Base-by-base conservation (phyloP, 352 stramenopile genomes). In the Globisporangium irregulare region DNA sequence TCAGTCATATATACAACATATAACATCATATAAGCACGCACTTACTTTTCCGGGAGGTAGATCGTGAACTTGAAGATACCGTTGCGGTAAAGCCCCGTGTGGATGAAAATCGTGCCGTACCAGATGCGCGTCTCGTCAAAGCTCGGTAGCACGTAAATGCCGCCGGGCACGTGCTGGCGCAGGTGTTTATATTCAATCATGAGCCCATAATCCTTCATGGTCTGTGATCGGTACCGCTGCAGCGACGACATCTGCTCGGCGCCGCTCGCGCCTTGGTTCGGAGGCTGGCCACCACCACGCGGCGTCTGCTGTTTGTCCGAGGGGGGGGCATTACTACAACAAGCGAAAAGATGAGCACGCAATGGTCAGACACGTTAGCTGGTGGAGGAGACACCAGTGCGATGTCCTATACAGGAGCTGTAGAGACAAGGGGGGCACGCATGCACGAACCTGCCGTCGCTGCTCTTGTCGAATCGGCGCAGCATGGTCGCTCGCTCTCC, bases 121-220 rank as follows among this genome's bases (percentile, higher is more conserved):
- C 97, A 99, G 9, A 94, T 77, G 54, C 92, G 88, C 48, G 97
- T 84, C 53, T 98, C 82, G 65, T 98, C 83, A 61, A 98, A 93
- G 62, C 90, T 97, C 50, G 96, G 97, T 48, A 98, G 82, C 25
- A 99, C 86, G 73, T 98, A 98, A 57, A 99, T 97, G 12, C 97
- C 95, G 27, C 87, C 94, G 1, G 97, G 97, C 34, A 97, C 92
- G 70, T 98, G 90, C 58, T 97, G 87, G 62, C 97, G 94, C 38
- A 99, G 71, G 67, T 98, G 95, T 71, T 98, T 98, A 82, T 99
- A 99, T 84, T 99, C 97, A 74, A 99, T 98, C 71, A 97, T 98
- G 7, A 99, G 89, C 6, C 97, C 97, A 72, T 98, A 99, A 71
- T 98, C 95, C 62, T 93, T 93, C 85, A 95, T 95, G 9, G 87